Percentiles rank a stretch among this genome's conserved stretches.
Evolutionary conservation across 139 green algal genomes (phyloP).

Genomic region (Zygnema cylindricum): DNA sequence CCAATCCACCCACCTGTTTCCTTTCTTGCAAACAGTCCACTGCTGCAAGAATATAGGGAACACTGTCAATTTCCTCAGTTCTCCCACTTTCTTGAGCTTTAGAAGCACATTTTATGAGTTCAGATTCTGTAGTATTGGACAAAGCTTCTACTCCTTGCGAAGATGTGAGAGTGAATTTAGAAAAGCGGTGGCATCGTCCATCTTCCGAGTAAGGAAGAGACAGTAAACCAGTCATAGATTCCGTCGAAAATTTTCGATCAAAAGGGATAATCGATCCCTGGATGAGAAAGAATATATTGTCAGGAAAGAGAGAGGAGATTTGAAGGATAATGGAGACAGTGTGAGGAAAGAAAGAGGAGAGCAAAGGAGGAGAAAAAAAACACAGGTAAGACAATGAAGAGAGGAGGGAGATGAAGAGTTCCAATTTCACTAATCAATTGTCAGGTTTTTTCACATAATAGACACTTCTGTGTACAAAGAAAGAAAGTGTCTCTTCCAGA

Average conservation of each 20-base stretch:
- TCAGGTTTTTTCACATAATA: too few relatives aligned
- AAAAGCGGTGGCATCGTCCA: constrained; percentile 45
- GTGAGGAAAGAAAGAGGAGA: too few relatives aligned
- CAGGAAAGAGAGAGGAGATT: not conserved
- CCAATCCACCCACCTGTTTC: constrained; percentile 13
- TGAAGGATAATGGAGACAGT: too few relatives aligned
- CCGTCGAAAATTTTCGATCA: not conserved
- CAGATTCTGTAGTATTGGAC: not conserved
- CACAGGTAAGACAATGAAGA: too few relatives aligned
- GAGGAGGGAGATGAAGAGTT: too few relatives aligned
- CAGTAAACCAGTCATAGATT: not conserved
- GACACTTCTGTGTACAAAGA: too few relatives aligned
- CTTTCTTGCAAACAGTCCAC: constrained; percentile 20
- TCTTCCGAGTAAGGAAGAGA: constrained; percentile 20
- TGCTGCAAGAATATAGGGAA: constrained; percentile 39
- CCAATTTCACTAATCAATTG: too few relatives aligned
- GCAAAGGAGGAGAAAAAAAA: too few relatives aligned
- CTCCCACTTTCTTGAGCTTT: constrained; percentile 20
- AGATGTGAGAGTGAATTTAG: constrained; percentile 56
- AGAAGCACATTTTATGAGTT: constrained; percentile 22
- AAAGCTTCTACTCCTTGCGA: constrained; percentile 9
- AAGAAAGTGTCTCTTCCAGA: too few relatives aligned
- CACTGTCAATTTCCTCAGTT: constrained; percentile 40
- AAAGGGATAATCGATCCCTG: constrained; percentile 29
- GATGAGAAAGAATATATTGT: too few relatives aligned